These are phyloP conservation scores for Neurospora sp. DNA, from an alignment of 2,329 filamentous ascomycete species.

Conservation along the genomic window DNA sequence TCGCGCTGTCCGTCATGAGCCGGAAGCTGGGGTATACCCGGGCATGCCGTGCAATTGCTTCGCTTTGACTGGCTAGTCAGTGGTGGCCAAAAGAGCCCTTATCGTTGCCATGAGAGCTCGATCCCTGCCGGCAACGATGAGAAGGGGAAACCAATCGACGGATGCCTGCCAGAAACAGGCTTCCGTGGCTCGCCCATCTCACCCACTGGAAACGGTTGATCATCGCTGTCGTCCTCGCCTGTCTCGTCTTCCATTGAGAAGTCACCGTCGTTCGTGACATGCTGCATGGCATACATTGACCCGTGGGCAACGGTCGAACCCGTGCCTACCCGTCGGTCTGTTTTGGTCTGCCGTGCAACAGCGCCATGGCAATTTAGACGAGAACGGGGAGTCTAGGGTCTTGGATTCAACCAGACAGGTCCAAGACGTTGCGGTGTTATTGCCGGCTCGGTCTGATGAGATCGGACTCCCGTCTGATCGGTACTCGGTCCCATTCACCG, in stretches of 20 bases:
- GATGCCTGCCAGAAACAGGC: background rate
- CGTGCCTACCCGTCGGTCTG: background rate
- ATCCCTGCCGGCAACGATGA: background rate
- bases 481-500: background rate
- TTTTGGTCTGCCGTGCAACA: background rate
- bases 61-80: slow-evolving; percentile 6
- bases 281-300: background rate
- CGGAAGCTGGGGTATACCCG: slow-evolving; percentile 9
- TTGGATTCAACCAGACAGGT: background rate
- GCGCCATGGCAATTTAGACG: background rate
- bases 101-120: background rate
- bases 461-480: background rate
- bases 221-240: background rate
- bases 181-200: background rate
- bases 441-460: background rate
- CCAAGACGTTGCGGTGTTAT: background rate
- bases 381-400: background rate
- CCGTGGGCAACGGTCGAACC: background rate
- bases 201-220: background rate
- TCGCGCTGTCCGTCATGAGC: slow-evolving; percentile 12
- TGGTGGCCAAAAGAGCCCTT: background rate
- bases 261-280: background rate
- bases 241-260: background rate
- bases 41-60: slow-evolving; percentile 8
- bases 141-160: background rate